A percentile compares a stretch with the other conserved stretches of the same genome.
Conservation (phyloP, 169 alveolate species). For the Plasmodium yoelii region DNA sequence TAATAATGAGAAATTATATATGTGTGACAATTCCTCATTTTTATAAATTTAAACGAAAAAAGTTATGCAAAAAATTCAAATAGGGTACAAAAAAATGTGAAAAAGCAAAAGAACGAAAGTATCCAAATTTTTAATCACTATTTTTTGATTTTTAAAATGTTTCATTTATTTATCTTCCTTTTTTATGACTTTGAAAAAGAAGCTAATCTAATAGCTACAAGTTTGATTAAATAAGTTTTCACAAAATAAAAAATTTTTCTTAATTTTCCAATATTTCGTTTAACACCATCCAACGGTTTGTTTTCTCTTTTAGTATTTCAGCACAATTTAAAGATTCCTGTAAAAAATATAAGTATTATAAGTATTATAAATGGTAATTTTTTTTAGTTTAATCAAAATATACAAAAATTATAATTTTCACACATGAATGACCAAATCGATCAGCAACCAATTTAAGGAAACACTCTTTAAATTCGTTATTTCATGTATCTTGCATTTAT, state of each 20-base stretch:
- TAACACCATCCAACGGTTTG: constrained; percentile 36
- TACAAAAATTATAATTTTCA: background rate
- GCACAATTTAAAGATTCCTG: constrained; percentile 49
- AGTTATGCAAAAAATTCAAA: too few relatives aligned
- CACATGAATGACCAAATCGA: too few relatives aligned
- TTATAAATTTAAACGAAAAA: too few relatives aligned
- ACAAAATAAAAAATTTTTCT: background rate
- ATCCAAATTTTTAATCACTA: too few relatives aligned
- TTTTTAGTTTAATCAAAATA: background rate
- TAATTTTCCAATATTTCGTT: constrained; percentile 14
- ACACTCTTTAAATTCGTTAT: too few relatives aligned
- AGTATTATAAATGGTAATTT: background rate
- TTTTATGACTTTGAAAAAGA: background rate
- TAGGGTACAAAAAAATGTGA: too few relatives aligned
- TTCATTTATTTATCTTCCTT: background rate
- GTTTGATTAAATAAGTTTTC: too few relatives aligned
- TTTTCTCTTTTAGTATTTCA: constrained; percentile 71
- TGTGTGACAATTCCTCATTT: too few relatives aligned
- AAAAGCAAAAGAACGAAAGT: too few relatives aligned
- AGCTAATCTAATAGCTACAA: background rate
- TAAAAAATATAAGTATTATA: background rate
- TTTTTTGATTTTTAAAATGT: too few relatives aligned
- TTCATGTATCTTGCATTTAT: background rate
- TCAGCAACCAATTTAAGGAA: too few relatives aligned
- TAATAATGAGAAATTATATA: too few relatives aligned